Base-by-base conservation (phyloP, 2,329 filamentous ascomycete genomes). In the Cryphonectria carpinicola region DNA sequence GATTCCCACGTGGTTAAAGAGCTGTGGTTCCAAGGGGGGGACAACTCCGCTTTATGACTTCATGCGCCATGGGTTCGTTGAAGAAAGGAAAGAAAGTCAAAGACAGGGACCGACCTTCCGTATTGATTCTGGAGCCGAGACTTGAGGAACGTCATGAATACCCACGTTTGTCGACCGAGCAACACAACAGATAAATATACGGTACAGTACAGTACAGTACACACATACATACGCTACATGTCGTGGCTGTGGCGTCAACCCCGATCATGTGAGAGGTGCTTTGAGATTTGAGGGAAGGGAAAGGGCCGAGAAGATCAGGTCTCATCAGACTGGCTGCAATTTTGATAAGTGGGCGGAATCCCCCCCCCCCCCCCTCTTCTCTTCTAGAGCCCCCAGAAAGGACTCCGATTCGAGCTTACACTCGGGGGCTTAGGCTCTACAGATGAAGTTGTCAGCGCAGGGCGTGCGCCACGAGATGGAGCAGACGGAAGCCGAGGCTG, bases 1-100 rank as follows among this genome's bases (percentile, higher is more conserved):
- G 46, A 49, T 39, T 39, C 35, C 58, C 58, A 61, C 58, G 58
- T 61, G 58, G 32, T n/a, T n/a, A 19, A 61, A 61, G 17, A n/a
- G 17, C 58, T 39, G 32, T 35, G 58, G 32, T 60, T 7, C 22
- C 43, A 39, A 17, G 28, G 28, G 19, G 46, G 19, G 46, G n/a
- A 49, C 46, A 7, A 8, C 32, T 56, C 32, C 28, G 25, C 28
- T 19, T 28, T 5, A 6, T 54, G 32, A 37, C n/a, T n/a, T 28
- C 64, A 56, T 66, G 54, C 54, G 28, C 46, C 28, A 58, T 32
- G 54, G 52, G n/a, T 56, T 28, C n/a, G 22, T 39, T 39, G 37
- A 39, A 49, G 46, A 49, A n/a, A 22, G 7, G 14, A 49, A 49
- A 49, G 19, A 17, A 46, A 17, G 3, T 46, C 32, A 32, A 32